Base-by-base conservation (phyloP, 2,329 filamentous ascomycete species). In the Colletotrichum musicola region DNA sequence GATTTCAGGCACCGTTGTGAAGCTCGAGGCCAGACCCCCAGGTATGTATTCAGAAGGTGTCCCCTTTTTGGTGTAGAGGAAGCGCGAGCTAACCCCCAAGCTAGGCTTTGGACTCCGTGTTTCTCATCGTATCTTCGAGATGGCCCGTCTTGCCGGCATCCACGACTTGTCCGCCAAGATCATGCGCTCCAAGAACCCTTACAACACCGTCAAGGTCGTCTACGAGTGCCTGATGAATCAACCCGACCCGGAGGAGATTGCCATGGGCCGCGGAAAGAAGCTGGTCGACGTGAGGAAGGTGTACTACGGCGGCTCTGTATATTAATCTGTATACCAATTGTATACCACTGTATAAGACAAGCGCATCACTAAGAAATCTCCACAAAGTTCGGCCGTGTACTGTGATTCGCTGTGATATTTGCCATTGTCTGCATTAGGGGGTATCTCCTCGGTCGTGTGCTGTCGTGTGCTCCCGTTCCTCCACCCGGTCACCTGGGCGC, bases 121-220 rank as follows among this genome's bases (percentile, higher is more conserved):
- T 78, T 94, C 97, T 75, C 90, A 93, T 77, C 89, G 94, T 72
- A 95, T 99, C 79, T 98, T 95, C 81, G 95, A 99, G 81, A 94
- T 99, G 85, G 95, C 93, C 77, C 92, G 94, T 72, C 90, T 91
- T 56, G 92, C 90, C 47, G 96, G 96, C 72, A 94, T 99, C 76
- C 86, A 91, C 72, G 96, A 99, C 79, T 88, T 99, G 40, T 88
- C 94, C 16, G 95, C 93, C 56, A 88, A 88, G 73, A 95, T 97
- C 71, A 90, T 91, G 44, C 92, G 95, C 53, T 93, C 93, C 71
- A 89, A 95, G 76, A 98, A 97, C 85, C 94, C 94, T 74, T 97
- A 98, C 94, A 99, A 99, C 85, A 93, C 95, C 18, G 92, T 97
- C 82, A 98, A 98, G 84, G 96, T 96, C 14, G 88, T 94, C 47